These are phyloP conservation scores for Phytomonas francai DNA, from an alignment of 208 protist genomes.

Conservation along the genomic window DNA sequence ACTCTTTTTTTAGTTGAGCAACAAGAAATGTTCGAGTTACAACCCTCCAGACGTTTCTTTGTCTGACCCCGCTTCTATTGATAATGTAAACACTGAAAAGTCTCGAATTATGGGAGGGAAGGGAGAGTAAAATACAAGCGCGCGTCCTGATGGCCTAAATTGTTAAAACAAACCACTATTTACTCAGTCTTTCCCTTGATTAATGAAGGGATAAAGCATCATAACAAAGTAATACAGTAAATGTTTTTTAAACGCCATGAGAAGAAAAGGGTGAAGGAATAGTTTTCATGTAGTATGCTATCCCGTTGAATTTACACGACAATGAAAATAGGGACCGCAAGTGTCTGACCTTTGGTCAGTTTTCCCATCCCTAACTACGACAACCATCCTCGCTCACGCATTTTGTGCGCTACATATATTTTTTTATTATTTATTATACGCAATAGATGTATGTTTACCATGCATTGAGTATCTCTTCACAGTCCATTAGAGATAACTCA, in stretches of 20 bases:
- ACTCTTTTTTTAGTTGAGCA: background rate
- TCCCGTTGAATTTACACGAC: background rate
- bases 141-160: background rate
- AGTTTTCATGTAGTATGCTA: background rate
- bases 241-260: background rate
- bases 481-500: constrained; percentile 25
- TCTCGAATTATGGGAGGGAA: background rate
- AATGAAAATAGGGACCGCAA: background rate
- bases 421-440: background rate
- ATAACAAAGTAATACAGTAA: background rate
- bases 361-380: background rate
- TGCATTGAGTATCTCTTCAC: constrained; percentile 29
- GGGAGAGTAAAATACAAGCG: background rate
- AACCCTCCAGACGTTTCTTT: background rate
- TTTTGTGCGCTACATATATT: background rate
- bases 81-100: background rate
- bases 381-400: background rate
- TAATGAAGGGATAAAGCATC: background rate
- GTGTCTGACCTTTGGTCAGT: background rate
- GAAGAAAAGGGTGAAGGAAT: background rate
- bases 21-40: background rate
- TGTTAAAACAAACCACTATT: background rate
- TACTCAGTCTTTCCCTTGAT: background rate
- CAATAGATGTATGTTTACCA: background rate
- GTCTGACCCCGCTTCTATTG: background rate